phyloP scores from a whole-genome alignment of 192 early-diverging fungal genomes.

The Linnemannia schmuckeri region DNA sequence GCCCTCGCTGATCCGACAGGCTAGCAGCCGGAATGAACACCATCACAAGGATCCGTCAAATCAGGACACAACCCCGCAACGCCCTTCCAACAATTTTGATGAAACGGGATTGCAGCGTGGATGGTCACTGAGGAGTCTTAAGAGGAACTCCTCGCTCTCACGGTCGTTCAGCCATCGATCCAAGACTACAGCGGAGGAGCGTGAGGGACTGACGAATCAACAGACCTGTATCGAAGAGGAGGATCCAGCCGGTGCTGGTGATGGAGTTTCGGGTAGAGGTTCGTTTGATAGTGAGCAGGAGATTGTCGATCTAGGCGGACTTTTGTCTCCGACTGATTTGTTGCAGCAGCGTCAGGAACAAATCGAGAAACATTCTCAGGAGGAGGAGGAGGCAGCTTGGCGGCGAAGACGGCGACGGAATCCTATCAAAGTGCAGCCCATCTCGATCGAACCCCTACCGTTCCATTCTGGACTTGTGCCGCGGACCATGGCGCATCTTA shows the following conservation, averaged over 20 bases:
- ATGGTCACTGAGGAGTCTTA: conserved; percentile 39
- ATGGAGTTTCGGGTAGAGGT: conserved; percentile 1
- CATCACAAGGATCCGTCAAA: neutral
- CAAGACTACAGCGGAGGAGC: conserved; percentile 25
- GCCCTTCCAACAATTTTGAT: neutral
- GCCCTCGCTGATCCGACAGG: neutral
- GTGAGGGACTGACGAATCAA: conserved; percentile 24
- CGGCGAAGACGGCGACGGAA: conserved; percentile 12
- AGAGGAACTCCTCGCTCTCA: conserved; percentile 15
- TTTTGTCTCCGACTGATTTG: conserved; percentile 23
- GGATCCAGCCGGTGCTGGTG: neutral
- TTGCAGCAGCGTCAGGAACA: conserved; percentile 17
- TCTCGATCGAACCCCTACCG: conserved; percentile 46
- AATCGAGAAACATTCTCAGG: conserved; percentile 9
- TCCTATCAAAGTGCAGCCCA: conserved; percentile 43
- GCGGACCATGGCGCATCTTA: conserved; percentile 17
- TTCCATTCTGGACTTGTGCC: conserved; percentile 44
- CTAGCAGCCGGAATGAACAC: neutral
- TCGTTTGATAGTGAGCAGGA: conserved; percentile 30
- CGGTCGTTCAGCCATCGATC: conserved; percentile 8
- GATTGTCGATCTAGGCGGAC: conserved; percentile 15
- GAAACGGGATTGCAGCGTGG: conserved; percentile 12
- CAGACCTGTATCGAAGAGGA: conserved; percentile 3
- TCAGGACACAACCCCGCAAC: neutral
- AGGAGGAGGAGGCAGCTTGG: neutral